Evolutionary conservation across 1,139 yeast species (phyloP), one percentile per base, ranked within the genome.

Genomic region (Magnusiomyces tetraspermus): DNA sequence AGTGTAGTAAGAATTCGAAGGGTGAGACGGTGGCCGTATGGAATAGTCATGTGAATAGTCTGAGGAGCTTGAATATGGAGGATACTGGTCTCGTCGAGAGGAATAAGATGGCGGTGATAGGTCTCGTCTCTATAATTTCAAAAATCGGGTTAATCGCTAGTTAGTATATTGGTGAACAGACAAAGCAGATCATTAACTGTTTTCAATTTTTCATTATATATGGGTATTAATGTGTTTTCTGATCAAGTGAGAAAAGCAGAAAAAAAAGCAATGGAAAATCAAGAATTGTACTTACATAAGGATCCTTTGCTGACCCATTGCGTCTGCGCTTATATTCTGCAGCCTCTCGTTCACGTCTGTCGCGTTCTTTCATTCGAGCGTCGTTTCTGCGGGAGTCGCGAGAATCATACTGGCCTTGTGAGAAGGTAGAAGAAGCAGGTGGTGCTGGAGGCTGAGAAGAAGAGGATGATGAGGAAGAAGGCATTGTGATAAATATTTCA

Each of bases 261-360:
- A n/a, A 38, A 4, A 10, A 38, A 10, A 38, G 3, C n/a, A 10
- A 38, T 8, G 11, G 33, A 28, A 6, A 28, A 28, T 6, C 33
- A 28, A 28, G 33, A 28, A 8, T 28, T 28, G 33, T 21, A 43
- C 40, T 5, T 36, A 46, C 49, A 22, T 46, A 46, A 5, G 21
- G 3, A 36, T 46, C 49, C 23, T 46, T 46, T 46, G 42, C 22
- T 15, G 37, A 31, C 15, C 41, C 41, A 23, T 36, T 36, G 22
- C 49, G 41, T 17, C 49, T 41, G 3, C 49, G 28, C n/a, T 46
- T 46, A 21, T 46, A 46, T n/a, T 46, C 67, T 1, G 66, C 65
- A 2, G 66, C 65, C 49, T 62, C 67, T n/a, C 63, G 57, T 36
- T 64, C 67, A 15, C 67, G 56, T 43, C 66, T 53, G 31, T 63